phyloP scores from a whole-genome alignment of 2,329 filamentous ascomycete species.

The Ascochyta rabiei region DNA sequence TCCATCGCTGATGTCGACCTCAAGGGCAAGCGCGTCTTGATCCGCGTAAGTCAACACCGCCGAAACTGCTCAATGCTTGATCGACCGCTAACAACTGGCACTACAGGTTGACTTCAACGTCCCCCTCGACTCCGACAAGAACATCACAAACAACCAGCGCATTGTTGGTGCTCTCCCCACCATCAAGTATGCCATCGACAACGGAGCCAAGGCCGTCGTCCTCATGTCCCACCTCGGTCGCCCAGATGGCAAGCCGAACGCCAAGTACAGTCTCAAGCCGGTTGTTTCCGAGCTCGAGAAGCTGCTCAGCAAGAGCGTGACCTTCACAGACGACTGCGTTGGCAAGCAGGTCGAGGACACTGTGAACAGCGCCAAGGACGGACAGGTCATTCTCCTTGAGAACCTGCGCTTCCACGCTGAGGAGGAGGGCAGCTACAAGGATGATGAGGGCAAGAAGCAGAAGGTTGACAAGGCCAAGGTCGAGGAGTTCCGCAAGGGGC shows the following conservation, averaged over 20 bases:
- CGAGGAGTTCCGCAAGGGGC: conserved; percentile 88
- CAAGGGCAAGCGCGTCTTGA: conserved; percentile 97
- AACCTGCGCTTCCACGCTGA: conserved; percentile 98
- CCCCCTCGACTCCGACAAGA: conserved; percentile 88
- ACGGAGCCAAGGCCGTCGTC: conserved; percentile 89
- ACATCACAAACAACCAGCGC: conserved; percentile 97
- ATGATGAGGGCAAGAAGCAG: conserved; percentile 92
- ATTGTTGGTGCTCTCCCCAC: conserved; percentile 95
- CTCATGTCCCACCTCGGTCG: conserved; percentile 99
- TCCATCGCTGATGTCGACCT: conserved; percentile 95
- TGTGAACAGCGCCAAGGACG: conserved; percentile 80
- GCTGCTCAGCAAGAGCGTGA: conserved; percentile 82
- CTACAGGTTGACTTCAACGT: conserved; percentile 98
- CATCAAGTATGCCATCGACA: conserved; percentile 90
- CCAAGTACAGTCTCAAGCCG: conserved; percentile 94
- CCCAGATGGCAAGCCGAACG: conserved; percentile 85
- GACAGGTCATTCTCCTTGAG: conserved; percentile 89
- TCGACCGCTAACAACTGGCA: conserved; percentile 15
- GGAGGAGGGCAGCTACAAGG: conserved; percentile 96
- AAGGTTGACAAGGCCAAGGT: conserved; percentile 96
- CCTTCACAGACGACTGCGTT: conserved; percentile 88
- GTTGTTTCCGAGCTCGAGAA: conserved; percentile 92
- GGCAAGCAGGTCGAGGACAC: conserved; percentile 88
- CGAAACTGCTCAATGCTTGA: background rate
- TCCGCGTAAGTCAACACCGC: conserved; percentile 71